Evolutionary conservation across 139 green algal genomes (phyloP).

Genomic region (Picochlorum sp.): DNA sequence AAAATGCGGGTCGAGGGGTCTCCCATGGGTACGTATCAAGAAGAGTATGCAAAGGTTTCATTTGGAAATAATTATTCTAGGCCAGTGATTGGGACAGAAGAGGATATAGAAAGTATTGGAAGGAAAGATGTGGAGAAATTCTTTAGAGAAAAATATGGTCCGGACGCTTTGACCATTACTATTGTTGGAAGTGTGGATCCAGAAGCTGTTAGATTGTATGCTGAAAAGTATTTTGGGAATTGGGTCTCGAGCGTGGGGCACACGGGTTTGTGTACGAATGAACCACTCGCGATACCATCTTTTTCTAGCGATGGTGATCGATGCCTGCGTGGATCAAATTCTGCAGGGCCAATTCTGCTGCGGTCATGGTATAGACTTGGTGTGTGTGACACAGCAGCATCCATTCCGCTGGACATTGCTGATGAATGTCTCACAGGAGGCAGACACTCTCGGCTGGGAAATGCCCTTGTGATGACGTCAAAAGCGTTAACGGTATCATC

Average conservation of each 20-base stretch:
- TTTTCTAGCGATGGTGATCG: neutral
- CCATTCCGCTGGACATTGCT: conserved; percentile 34
- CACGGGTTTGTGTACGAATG: conserved; percentile 1
- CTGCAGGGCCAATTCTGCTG: conserved; percentile 41
- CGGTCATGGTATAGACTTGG: conserved; percentile 62
- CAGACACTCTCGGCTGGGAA: conserved; percentile 48
- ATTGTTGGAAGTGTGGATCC: conserved; percentile 51
- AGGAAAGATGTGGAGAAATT: conserved; percentile 50
- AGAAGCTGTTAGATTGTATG: conserved; percentile 35
- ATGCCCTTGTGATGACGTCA: conserved; percentile 38
- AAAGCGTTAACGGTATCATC: conserved; percentile 34
- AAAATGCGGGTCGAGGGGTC: conserved; percentile 66
- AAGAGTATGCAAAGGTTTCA: conserved; percentile 25
- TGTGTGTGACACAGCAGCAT: conserved; percentile 12
- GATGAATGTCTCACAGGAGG: conserved; percentile 45
- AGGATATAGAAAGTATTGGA: conserved; percentile 54
- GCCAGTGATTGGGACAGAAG: conserved; percentile 66
- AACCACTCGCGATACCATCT: conserved; percentile 6
- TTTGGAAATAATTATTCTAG: conserved; percentile 67
- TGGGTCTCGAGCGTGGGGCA: conserved; percentile 29
- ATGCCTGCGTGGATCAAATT: neutral
- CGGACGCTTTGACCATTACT: conserved; percentile 45
- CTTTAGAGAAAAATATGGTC: conserved; percentile 55
- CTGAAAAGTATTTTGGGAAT: conserved; percentile 64
- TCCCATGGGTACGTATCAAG: conserved; percentile 55